Evolutionary conservation across 129 eudicot genomes (phyloP).

Genomic region (Artemisia tridentata): DNA sequence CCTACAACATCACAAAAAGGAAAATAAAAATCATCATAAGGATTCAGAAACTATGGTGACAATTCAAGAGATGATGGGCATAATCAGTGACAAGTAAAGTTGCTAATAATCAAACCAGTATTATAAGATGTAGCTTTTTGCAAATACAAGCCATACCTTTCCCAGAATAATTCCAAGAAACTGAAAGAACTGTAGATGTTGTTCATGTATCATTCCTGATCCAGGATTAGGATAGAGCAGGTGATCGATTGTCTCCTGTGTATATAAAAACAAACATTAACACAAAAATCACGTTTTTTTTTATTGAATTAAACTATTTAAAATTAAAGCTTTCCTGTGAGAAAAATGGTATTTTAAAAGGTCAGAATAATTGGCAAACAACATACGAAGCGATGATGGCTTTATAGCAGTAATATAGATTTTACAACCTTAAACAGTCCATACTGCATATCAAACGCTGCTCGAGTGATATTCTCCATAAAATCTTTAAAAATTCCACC

Average conservation of each 20-base stretch:
- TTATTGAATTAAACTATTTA: no score
- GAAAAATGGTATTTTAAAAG: no score
- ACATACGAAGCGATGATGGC: not conserved
- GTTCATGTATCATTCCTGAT: conserved; percentile 88
- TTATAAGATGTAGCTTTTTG: no score
- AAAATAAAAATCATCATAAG: not conserved
- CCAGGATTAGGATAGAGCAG: conserved; percentile 98
- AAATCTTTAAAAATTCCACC: conserved; percentile 98
- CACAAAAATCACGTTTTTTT: no score
- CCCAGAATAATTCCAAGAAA: conserved; percentile 93
- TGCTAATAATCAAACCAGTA: no score
- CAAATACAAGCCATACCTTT: conserved; percentile 48
- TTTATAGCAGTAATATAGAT: conserved; percentile 14
- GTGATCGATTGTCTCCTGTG: conserved; percentile 87
- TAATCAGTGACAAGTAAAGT: no score
- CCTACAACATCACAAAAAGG: conserved; percentile 44
- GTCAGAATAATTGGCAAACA: no score
- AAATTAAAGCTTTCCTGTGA: no score
- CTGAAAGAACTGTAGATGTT: conserved; percentile 89
- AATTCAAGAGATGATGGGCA: no score
- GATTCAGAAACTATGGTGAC: not conserved
- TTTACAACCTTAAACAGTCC: conserved; percentile 84
- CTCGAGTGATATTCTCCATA: conserved; percentile 92
- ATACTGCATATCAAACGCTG: conserved; percentile 94
- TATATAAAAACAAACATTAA: conserved; percentile 20